These are phyloP conservation scores for Tetrastigma voinierianum DNA, from an alignment of 164 flowering plant genomes.

Conservation along the genomic window DNA sequence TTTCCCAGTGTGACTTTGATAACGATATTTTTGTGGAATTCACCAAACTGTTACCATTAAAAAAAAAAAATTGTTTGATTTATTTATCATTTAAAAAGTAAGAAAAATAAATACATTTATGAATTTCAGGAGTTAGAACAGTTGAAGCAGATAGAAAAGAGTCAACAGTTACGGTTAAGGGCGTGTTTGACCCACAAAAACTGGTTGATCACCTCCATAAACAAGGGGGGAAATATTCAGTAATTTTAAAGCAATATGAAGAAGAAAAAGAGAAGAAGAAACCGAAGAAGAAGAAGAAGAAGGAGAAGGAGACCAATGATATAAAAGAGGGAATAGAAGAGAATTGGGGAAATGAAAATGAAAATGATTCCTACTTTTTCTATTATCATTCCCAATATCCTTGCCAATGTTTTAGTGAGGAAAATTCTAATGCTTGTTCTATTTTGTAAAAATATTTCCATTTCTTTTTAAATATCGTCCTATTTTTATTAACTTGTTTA, in stretches of 20 bases:
- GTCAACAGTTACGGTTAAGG: constrained; percentile 34
- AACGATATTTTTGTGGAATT: not conserved
- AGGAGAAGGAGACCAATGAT: not conserved
- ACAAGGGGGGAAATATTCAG: constrained; percentile 29
- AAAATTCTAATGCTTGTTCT: constrained; percentile 29
- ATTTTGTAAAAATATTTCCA: constrained; percentile 34
- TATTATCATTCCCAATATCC: constrained; percentile 17
- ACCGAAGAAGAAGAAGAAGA: not conserved
- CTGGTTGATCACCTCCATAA: constrained; percentile 20
- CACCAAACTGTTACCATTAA: not conserved
- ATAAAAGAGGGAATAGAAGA: not conserved
- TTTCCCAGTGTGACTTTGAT: not conserved
- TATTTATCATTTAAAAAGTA: not conserved
- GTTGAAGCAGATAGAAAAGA: constrained; percentile 30
- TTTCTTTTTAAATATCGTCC: too few species aligned
- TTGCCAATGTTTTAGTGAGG: constrained; percentile 33
- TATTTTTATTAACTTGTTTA: too few species aligned
- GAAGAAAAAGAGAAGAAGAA: constrained; percentile 7
- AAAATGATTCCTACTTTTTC: not conserved
- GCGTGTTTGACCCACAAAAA: constrained; percentile 37
- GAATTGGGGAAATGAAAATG: not conserved
- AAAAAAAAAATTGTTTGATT: too few species aligned
- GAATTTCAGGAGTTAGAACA: constrained; percentile 27
- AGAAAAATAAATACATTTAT: not conserved
- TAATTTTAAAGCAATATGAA: constrained; percentile 24